Percentiles rank a stretch among this genome's conserved stretches.
Evolutionary conservation across 768 basidiomycete species (phyloP).

Genomic region (Trametes gibbosa): DNA sequence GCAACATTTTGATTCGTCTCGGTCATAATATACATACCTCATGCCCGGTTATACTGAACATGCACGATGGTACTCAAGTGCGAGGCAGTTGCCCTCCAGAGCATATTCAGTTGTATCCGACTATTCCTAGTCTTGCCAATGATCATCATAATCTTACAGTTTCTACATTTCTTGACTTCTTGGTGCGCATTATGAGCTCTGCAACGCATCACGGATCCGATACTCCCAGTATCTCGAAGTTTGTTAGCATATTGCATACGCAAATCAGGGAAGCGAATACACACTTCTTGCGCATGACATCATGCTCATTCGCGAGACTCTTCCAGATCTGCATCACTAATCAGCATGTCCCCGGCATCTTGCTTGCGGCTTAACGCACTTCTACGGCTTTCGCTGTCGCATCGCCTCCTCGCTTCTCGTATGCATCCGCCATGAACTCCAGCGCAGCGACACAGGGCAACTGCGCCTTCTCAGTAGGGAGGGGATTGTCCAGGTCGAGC

Average conservation of each 20-base stretch:
- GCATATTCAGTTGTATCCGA: too few species aligned
- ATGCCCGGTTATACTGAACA: too few species aligned
- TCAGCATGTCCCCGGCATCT: neutral
- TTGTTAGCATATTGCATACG: neutral
- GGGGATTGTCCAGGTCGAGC: slow-evolving; percentile 71
- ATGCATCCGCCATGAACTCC: slow-evolving; percentile 81
- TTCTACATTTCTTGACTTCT: too few species aligned
- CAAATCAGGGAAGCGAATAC: slow-evolving; percentile 16
- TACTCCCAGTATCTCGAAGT: slow-evolving; percentile 69
- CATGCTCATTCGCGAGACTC: slow-evolving; percentile 63
- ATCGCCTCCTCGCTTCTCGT: slow-evolving; percentile 55
- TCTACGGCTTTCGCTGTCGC: slow-evolving; percentile 38
- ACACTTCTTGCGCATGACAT: slow-evolving; percentile 76
- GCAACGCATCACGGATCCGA: slow-evolving; percentile 55
- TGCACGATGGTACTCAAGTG: too few species aligned
- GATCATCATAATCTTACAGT: too few species aligned
- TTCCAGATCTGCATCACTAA: slow-evolving; percentile 57
- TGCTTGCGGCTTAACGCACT: slow-evolving; percentile 21
- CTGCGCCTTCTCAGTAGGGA: slow-evolving; percentile 59
- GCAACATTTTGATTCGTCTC: too few species aligned
- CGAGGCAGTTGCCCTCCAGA: too few species aligned
- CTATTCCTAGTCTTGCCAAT: too few species aligned
- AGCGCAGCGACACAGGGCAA: slow-evolving; percentile 78
- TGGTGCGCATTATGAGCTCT: neutral
- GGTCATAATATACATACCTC: too few species aligned